Percentiles rank a stretch among this genome's conserved stretches.
Evolutionary conservation across 73 alveolate genomes (phyloP).

Genomic region (Paramecium tetraurelia): DNA sequence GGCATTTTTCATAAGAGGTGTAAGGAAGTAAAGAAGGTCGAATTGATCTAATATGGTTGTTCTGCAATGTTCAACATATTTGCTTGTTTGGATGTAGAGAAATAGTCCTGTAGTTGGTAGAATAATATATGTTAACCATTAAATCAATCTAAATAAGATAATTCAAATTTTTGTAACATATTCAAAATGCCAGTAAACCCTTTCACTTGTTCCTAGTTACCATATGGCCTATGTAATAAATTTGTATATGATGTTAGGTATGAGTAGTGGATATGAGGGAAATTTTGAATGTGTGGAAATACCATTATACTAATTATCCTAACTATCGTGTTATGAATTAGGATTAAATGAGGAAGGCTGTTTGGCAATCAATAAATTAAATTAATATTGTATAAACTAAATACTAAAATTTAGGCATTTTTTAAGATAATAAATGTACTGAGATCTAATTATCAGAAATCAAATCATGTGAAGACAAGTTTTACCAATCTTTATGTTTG

Average conservation of each 20-base stretch:
- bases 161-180: not conserved
- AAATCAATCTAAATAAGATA: not conserved
- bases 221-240: not conserved
- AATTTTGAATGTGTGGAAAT: not conserved
- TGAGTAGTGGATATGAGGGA: not conserved
- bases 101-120: not conserved
- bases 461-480: not conserved
- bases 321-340: not conserved
- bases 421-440: not conserved
- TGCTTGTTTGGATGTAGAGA: not conserved
- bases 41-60: not conserved
- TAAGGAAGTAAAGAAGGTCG: not conserved
- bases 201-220: not conserved
- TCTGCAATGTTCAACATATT: not conserved
- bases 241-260: not conserved
- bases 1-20: not conserved
- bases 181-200: not conserved
- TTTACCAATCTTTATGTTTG: not conserved
- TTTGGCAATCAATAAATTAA: not conserved
- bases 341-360: not conserved
- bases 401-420: not conserved
- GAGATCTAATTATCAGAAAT: not conserved
- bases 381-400: not conserved
- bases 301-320: not conserved
- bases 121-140: not conserved